Base-by-base conservation (phyloP, 306 rosid genomes). In the Acacia melanoxylon region DNA sequence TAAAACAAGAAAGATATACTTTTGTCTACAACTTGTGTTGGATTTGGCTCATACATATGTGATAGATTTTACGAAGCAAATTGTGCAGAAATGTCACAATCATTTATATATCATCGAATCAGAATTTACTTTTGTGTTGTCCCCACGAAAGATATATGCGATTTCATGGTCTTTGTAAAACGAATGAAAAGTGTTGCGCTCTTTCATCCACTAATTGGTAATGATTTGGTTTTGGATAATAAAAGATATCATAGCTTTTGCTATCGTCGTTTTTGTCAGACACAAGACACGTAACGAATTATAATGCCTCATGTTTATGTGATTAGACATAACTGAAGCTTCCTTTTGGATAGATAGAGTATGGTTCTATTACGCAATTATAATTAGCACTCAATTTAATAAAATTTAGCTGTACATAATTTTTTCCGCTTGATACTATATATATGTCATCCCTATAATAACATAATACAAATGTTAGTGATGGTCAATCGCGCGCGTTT, bases 91-190 rank as follows among this genome's bases (percentile, higher is more conserved):
- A 31, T 66, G 11, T 77, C 82, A 48, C 82, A 48, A 44, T 78
- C 83, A 78, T n/a, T n/a, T 22, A 52, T 14, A 48, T 14, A 48
- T 14, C 45, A 54, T 41, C 80, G 70, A 78, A 82, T 79, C 54
- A 52, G 12, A 54, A 54, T 54, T 20, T 6, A 17, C 14, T 8
- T 3, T 8, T 54, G 86, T 74, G 45, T 73, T 59, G 67, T 11
- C 67, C 27, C 59, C 22, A 52, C 3, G 67, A 59, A 24, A 10
- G 19, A 48, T 24, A 48, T 24, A 59, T 24, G 4, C 11, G 67
- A 24, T 11, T 4, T 59, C 17, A 11, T 1, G 67, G 33, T 24
- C 33, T 3, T 3, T 24, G 15, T 24, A 11, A 44, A 15, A 3
- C 31, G 33, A 22, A 59, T 10, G 17, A 10, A 25, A 10, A 24